Conservation (phyloP, 1,284 basidiomycete species). For the Ceratobasidium sp. region DNA sequence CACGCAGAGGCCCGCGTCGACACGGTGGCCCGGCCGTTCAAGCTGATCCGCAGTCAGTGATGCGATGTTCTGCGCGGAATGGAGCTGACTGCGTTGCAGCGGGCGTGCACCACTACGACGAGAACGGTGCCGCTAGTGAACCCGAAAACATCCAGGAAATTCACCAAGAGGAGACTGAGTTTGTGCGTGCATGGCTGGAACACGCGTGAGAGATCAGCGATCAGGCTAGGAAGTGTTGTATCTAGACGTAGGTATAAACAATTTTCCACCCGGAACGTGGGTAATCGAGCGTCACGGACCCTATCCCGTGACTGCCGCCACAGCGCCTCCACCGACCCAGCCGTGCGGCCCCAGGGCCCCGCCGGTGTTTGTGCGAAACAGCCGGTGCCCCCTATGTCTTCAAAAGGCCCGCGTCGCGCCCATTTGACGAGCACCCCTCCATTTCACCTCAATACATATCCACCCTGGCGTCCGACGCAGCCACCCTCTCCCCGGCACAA, state of each 20-base stretch:
- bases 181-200: conserved; percentile 85
- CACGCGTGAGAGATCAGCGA: conserved; percentile 27
- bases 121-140: conserved; percentile 81
- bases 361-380: conserved; percentile 44
- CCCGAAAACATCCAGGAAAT: conserved; percentile 83
- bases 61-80: neutral
- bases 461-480: conserved; percentile 41
- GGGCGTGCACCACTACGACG: conserved; percentile 91
- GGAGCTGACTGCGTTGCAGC: conserved; percentile 58
- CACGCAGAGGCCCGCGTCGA: conserved; percentile 75
- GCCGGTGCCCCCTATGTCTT: conserved; percentile 40
- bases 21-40: conserved; percentile 81
- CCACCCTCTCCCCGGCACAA: conserved; percentile 36
- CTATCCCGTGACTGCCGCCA: conserved; percentile 15
- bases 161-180: conserved; percentile 82
- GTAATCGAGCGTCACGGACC: no score
- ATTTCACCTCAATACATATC: conserved; percentile 26
- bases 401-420: conserved; percentile 34
- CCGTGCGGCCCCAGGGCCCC: conserved; percentile 14
- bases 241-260: neutral
- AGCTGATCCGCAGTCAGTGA: conserved; percentile 81
- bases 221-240: conserved; percentile 34
- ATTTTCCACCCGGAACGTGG: conserved; percentile 41
- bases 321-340: conserved; percentile 15
- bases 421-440: conserved; percentile 34